Base-by-base conservation (phyloP, 2,329 filamentous ascomycete genomes). In the Fusarium virguliforme region DNA sequence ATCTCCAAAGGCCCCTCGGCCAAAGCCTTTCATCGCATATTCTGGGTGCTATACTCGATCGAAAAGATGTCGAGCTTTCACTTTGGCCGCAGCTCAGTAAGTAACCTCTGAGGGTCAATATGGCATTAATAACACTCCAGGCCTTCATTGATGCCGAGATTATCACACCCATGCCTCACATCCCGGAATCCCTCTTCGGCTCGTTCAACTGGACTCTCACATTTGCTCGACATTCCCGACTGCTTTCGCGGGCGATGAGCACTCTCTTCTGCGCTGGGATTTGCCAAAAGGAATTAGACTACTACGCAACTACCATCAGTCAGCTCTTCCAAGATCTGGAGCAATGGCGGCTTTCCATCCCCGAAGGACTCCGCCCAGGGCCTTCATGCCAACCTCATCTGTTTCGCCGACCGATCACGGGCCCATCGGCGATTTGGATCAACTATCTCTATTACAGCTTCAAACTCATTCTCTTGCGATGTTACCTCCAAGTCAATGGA, bases 21-120 rank as follows among this genome's bases (percentile, higher is more conserved):
- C 1, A 62, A 65, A 22, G 35, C 48, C 0, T 74, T 73, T 12
- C 51, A 30, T 15, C 65, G 72, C 9, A 57, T 67, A 2, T 75
- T 75, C 1, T 75, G 73, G 72, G 61, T 68, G 1, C 8, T 75
- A 1, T 75, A 75, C 3, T 67, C 54, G 1, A 38, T 75, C 6
- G 73, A 75, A 26, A 75, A 75, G 15, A 73, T 64, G 24, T 60
- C 69, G 4, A 75, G 72, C 37, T 75, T 75, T 10, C 74, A 70
- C 30, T 75, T 70, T 18, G 72, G 73, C 1, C 73, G 72, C 2
- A 58, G 38, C 22, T 75, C 72, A 4, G 72, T 75, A 34, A 10
- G 70, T 57, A 38, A 10, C 12, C 24, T 9, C 3, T 24, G 6
- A 10, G 13, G 13, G 15, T 37, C 12, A 55, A 18, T 26, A 6